These are phyloP conservation scores for Eutypa lata DNA, from an alignment of 2,329 filamentous ascomycete genomes.

Conservation along the genomic window DNA sequence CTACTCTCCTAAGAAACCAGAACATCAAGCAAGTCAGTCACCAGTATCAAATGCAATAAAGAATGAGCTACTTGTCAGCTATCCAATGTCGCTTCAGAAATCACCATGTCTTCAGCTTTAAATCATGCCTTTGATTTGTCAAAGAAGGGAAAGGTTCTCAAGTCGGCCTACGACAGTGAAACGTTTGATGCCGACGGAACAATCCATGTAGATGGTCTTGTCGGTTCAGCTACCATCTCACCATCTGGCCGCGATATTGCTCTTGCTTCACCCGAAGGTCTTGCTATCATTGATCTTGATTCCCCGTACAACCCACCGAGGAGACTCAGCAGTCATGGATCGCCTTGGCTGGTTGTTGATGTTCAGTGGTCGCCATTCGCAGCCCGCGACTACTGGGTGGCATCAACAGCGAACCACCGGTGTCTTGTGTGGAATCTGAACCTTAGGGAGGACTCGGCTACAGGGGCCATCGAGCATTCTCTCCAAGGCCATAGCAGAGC, in stretches of 20 bases:
- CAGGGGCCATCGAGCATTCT: constrained; percentile 77
- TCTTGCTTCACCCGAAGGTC: constrained; percentile 80
- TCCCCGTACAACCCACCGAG: constrained; percentile 84
- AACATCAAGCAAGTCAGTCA: too few relatives aligned
- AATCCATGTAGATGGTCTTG: constrained; percentile 76
- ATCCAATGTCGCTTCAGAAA: not conserved
- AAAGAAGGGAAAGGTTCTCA: constrained; percentile 58
- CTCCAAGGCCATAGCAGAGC: constrained; percentile 82
- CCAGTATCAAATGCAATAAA: not conserved
- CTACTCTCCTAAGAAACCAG: too few relatives aligned
- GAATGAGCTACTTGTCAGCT: not conserved
- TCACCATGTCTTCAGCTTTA: constrained; percentile 46
- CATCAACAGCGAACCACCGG: constrained; percentile 91
- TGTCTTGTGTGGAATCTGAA: constrained; percentile 92
- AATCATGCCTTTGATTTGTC: constrained; percentile 42
- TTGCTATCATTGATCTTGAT: constrained; percentile 90
- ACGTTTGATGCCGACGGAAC: constrained; percentile 84
- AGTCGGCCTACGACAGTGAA: constrained; percentile 76
- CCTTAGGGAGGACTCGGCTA: constrained; percentile 67
- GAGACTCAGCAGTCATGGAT: constrained; percentile 74
- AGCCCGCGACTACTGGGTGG: constrained; percentile 85
- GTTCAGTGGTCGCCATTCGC: constrained; percentile 97
- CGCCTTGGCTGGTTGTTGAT: constrained; percentile 92
- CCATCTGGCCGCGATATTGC: constrained; percentile 88
- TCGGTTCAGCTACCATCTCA: constrained; percentile 90